Conservation (phyloP, 345 rosid species). For the Dimocarpus longan region DNA sequence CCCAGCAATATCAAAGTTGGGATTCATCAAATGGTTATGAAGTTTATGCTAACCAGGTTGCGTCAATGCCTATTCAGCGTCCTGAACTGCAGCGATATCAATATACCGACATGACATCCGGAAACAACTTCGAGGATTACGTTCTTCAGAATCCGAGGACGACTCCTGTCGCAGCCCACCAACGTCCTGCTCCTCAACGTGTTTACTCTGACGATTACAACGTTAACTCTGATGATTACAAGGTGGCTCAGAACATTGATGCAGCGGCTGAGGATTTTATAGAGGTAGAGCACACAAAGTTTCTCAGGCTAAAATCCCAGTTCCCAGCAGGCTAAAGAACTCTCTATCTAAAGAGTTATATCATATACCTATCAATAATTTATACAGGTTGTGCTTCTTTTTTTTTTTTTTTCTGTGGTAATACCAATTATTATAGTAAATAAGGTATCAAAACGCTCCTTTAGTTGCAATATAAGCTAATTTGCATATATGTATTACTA, state of each 20-base stretch:
- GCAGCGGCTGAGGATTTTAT: slow-evolving; percentile 69
- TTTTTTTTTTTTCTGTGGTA: neutral
- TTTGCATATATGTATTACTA: neutral
- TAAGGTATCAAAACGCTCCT: neutral
- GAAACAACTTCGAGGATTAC: neutral
- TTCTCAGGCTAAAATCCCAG: slow-evolving; percentile 6
- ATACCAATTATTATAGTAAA: neutral
- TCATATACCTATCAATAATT: neutral
- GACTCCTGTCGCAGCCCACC: slow-evolving; percentile 13
- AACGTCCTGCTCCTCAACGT: neutral
- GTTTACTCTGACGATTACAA: neutral
- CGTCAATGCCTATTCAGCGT: neutral
- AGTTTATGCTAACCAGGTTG: neutral
- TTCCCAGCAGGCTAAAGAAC: neutral
- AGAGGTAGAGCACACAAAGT: slow-evolving; percentile 53
- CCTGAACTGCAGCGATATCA: neutral
- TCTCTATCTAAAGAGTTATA: neutral
- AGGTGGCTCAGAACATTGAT: slow-evolving; percentile 41
- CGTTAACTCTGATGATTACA: neutral
- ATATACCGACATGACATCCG: neutral
- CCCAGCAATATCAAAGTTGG: slow-evolving; percentile 9
- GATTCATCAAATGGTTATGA: slow-evolving; percentile 11
- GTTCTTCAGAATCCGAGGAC: slow-evolving; percentile 6
- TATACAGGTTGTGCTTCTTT: neutral
- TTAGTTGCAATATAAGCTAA: neutral